Conservation (phyloP, 148 eudicot species). For the Camellia japonica region DNA sequence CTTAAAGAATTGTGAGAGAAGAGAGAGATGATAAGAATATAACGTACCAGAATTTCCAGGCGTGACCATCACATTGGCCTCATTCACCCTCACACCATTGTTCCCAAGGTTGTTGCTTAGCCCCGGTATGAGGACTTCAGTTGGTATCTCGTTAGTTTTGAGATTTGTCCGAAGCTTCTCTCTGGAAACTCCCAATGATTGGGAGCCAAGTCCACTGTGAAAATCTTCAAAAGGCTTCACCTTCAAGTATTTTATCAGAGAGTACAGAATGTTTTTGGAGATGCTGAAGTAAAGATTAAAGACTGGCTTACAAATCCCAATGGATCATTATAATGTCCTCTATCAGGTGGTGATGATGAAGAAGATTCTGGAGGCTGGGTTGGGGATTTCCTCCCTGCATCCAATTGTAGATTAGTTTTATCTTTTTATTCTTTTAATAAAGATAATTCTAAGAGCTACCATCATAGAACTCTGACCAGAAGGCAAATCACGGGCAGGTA, state of each 20-base stretch:
- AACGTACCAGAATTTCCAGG: constrained; percentile 51
- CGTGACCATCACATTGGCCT: constrained; percentile 36
- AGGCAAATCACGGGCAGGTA: constrained; percentile 53
- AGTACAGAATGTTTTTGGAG: no score
- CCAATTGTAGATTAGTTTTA: no score
- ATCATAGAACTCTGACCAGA: constrained; percentile 49
- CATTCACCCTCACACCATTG: constrained; percentile 25
- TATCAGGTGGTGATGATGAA: no score
- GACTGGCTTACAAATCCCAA: no score
- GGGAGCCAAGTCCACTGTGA: constrained; percentile 38
- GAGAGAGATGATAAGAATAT: neutral
- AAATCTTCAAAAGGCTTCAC: constrained; percentile 53
- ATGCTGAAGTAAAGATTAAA: no score
- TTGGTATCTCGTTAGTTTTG: constrained; percentile 22
- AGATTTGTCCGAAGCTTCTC: constrained; percentile 39
- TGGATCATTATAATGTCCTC: no score
- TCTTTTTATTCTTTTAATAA: no score
- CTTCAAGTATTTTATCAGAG: neutral
- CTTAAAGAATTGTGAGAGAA: neutral
- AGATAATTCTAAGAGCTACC: neutral
- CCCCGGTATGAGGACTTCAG: constrained; percentile 29
- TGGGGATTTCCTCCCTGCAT: no score
- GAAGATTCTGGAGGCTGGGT: no score
- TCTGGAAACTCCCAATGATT: constrained; percentile 25
- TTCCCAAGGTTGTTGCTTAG: constrained; percentile 27